Percentiles rank a stretch among this genome's conserved stretches.
Evolutionary conservation across 768 basidiomycete species (phyloP).

Genomic region (Paxillus rubicundulus): DNA sequence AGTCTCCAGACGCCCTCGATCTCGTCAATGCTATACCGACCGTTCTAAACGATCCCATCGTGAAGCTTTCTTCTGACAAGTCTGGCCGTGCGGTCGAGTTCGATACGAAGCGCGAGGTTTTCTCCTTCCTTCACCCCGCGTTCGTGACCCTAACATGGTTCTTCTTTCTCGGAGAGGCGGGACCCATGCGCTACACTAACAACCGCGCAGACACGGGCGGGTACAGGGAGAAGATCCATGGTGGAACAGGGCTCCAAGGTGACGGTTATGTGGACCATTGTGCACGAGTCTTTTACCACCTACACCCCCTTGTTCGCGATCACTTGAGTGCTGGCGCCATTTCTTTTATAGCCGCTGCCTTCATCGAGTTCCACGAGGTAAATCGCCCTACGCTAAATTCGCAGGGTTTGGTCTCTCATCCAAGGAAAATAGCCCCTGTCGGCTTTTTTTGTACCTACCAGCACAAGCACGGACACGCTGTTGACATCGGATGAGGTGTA

Average conservation of each 20-base stretch:
- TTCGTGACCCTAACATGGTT: neutral
- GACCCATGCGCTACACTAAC: conserved; percentile 74
- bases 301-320: neutral
- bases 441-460: conserved; percentile 62
- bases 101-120: conserved; percentile 64
- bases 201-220: conserved; percentile 45
- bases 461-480: conserved; percentile 57
- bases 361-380: conserved; percentile 70
- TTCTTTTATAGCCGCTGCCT: conserved; percentile 48
- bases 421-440: conserved; percentile 45
- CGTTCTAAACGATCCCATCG: conserved; percentile 40
- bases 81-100: conserved; percentile 62
- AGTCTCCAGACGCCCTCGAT: conserved; percentile 44
- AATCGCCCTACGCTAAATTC: neutral
- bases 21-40: conserved; percentile 37
- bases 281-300: conserved; percentile 34
- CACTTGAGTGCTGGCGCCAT: no score
- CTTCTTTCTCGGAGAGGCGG: conserved; percentile 48
- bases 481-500: conserved; percentile 71
- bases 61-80: conserved; percentile 52
- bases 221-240: conserved; percentile 71
- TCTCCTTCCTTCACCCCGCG: neutral
- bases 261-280: conserved; percentile 60
- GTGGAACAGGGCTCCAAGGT: conserved; percentile 59
- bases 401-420: neutral